Evolutionary conservation across 176 grass and related monocot genomes (phyloP), one percentile per base, ranked within the genome.

Genomic region (Alopecurus myosuroides): DNA sequence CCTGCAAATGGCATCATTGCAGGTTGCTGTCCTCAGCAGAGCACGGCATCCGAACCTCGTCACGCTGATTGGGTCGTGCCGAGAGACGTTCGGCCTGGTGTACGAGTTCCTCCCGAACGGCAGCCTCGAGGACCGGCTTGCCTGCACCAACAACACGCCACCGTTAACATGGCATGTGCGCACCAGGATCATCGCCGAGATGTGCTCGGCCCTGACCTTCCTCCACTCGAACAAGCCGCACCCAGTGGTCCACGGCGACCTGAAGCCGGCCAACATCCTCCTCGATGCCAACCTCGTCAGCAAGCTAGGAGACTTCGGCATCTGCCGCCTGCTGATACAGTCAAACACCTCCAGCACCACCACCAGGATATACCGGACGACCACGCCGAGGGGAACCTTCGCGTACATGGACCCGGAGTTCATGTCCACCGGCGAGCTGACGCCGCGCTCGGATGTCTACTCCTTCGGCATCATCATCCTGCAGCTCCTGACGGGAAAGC

Each of bases 71-170:
- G 95, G 95, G 46, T 77, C 87, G 44, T 98, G 95, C 73, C 77
- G 50, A 0, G 95, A 94, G 39, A 57, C 65, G 39, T 88, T 52
- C 5, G 90, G 63, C 3, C 65, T 97, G 40, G 74, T 97, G 36
- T 98, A 90, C 2, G 92, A 98, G 85, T 93, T 82, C 56, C 92
- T 98, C 53, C 92, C 95, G 19, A 94, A 94, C 20, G 92, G 95
- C 60, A 98, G 87, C 53, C 87, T 98, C 6, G 87, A 98, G 55
- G 90, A 94, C 15, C 70, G 70, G 15, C 86, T 98, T 1, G 28
- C 75, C 4, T 74, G 78, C 44, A 75, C 30, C 12, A 69, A 85
- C 39, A 85, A 69, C 41, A 93, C 74, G n/a, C 76, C 76, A 22
- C 85, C 95, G 4, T 44, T 98, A 36, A 68, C 91, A 34, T 95